These are phyloP conservation scores for Quercus robur DNA, from an alignment of 306 rosid genomes.

Conservation along the genomic window DNA sequence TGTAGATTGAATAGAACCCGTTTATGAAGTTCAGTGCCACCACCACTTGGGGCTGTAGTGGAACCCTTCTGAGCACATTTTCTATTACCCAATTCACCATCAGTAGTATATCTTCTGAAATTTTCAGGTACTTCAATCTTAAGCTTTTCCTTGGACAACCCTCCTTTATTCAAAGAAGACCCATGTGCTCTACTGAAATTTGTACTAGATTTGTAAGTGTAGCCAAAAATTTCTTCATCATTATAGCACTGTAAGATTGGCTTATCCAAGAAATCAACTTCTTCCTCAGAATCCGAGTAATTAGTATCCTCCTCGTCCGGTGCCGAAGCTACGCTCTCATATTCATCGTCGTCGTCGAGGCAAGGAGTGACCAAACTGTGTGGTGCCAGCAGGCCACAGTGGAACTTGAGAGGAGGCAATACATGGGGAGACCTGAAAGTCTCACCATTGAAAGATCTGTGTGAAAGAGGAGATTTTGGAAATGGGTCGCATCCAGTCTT, in stretches of 20 bases:
- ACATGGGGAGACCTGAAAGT: no score
- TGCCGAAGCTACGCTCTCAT: slow-evolving; percentile 48
- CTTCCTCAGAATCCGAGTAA: slow-evolving; percentile 63
- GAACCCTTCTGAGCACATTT: slow-evolving; percentile 35
- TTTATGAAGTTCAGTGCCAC: slow-evolving; percentile 40
- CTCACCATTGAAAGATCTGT: no score
- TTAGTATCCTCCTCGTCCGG: slow-evolving; percentile 30
- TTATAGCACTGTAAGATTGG: slow-evolving; percentile 41
- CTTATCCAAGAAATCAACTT: slow-evolving; percentile 37
- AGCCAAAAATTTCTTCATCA: slow-evolving; percentile 53
- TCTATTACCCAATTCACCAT: slow-evolving; percentile 51
- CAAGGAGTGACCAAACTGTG: not conserved
- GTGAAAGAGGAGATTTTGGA: no score
- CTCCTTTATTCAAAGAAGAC: slow-evolving; percentile 48
- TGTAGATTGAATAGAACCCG: slow-evolving; percentile 38
- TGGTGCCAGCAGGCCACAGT: no score
- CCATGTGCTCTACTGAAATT: not conserved
- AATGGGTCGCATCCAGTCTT: no score
- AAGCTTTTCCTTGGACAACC: slow-evolving; percentile 52
- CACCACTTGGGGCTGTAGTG: slow-evolving; percentile 38
- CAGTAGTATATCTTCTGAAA: slow-evolving; percentile 69
- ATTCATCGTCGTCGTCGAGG: slow-evolving; percentile 29
- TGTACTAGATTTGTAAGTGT: not conserved
- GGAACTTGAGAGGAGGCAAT: no score
- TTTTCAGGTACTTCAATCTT: slow-evolving; percentile 55